Conservation (phyloP, 345 rosid species). For the Sisymbrium irio region DNA sequence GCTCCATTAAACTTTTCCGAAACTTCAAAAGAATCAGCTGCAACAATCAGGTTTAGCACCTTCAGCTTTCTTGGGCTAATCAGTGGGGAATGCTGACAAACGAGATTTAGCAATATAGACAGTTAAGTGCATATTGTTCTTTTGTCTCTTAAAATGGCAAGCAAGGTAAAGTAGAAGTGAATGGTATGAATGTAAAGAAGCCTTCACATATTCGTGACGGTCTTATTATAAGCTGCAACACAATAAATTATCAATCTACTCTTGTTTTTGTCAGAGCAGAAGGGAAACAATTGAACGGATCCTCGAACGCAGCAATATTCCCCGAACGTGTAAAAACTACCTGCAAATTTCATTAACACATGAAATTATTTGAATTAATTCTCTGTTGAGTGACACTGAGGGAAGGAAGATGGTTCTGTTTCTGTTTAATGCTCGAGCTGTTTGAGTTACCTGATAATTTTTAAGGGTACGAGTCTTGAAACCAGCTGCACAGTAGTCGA, state of each 20-base stretch:
- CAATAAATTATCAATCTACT: neutral
- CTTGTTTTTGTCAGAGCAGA: slow-evolving; percentile 14
- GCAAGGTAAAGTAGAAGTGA: no score
- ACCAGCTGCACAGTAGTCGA: slow-evolving; percentile 84
- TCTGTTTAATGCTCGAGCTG: neutral
- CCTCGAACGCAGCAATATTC: slow-evolving; percentile 44
- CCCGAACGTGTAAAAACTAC: slow-evolving; percentile 73
- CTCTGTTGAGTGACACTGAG: neutral
- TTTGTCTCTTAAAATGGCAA: no score
- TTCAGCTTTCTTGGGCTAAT: no score
- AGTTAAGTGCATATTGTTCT: no score
- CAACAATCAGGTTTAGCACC: no score
- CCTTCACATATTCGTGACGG: no score
- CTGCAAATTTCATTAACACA: slow-evolving; percentile 5
- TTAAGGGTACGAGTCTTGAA: slow-evolving; percentile 66
- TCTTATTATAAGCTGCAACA: no score
- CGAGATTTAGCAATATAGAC: no score
- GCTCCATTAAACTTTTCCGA: no score
- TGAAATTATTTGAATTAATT: neutral
- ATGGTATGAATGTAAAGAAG: no score
- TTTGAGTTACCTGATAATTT: slow-evolving; percentile 54
- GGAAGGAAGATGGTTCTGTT: neutral
- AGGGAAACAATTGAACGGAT: slow-evolving; percentile 46
- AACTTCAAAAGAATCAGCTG: no score
- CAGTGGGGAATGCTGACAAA: no score